These are phyloP conservation scores for Cladosporium sp. DNA, from an alignment of 2,329 filamentous ascomycete genomes.

Conservation along the genomic window DNA sequence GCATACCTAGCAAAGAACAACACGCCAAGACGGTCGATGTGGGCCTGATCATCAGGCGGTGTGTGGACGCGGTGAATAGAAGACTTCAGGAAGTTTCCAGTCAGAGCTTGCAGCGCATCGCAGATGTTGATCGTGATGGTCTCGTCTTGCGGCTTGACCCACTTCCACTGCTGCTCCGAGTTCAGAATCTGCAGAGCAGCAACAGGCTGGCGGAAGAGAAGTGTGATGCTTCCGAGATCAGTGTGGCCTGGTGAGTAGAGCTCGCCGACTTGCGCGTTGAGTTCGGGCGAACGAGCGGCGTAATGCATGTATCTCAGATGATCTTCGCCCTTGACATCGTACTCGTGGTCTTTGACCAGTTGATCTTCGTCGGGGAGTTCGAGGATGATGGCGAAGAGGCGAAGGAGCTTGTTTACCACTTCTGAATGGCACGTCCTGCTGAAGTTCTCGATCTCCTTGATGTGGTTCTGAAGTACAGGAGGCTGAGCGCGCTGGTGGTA, in stretches of 20 bases:
- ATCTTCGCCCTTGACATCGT: slow-evolving; percentile 59
- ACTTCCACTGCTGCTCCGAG: slow-evolving; percentile 41
- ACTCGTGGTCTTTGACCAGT: slow-evolving; percentile 57
- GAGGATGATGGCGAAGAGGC: slow-evolving; percentile 61
- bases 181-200: slow-evolving; percentile 40
- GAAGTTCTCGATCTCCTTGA: slow-evolving; percentile 59
- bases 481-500: slow-evolving; percentile 12
- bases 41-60: slow-evolving; percentile 50
- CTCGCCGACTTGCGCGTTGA: slow-evolving; percentile 25
- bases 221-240: slow-evolving; percentile 44
- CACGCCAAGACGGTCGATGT: slow-evolving; percentile 52
- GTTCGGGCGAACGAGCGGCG: slow-evolving; percentile 26
- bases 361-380: slow-evolving; percentile 61
- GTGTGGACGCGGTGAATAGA: slow-evolving; percentile 51
- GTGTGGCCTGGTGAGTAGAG: slow-evolving; percentile 36
- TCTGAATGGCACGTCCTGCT: slow-evolving; percentile 53
- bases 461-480: slow-evolving; percentile 44
- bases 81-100: slow-evolving; percentile 48
- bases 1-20: slow-evolving; percentile 51
- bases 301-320: slow-evolving; percentile 52
- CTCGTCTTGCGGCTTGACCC: slow-evolving; percentile 41
- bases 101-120: slow-evolving; percentile 41
- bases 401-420: slow-evolving; percentile 58
- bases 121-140: slow-evolving; percentile 45
- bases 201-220: slow-evolving; percentile 44